These are phyloP conservation scores for Ophiostoma montium DNA, from an alignment of 2,329 filamentous ascomycete genomes.

Conservation along the genomic window DNA sequence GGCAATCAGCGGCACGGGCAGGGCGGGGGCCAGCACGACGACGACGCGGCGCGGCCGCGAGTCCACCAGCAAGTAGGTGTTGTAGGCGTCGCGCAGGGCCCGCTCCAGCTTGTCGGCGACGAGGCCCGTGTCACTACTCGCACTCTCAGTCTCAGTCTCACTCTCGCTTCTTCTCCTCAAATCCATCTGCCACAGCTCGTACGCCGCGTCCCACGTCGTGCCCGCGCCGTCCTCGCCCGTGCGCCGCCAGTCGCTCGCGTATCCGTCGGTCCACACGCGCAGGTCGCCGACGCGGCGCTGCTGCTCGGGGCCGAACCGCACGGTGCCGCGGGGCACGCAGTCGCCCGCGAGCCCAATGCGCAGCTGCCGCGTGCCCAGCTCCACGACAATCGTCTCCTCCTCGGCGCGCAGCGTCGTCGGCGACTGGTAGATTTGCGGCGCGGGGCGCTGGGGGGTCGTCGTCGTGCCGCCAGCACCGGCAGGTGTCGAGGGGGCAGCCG, in stretches of 20 bases:
- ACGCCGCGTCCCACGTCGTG: constrained; percentile 46
- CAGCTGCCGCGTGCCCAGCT: constrained; percentile 67
- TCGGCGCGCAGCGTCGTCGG: constrained; percentile 53
- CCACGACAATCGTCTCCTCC: constrained; percentile 73
- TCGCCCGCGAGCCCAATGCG: constrained; percentile 81
- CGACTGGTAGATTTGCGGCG: constrained; percentile 42
- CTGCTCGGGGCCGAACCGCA: constrained; percentile 61
- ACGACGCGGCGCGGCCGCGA: constrained; percentile 61
- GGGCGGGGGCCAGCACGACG: constrained; percentile 45
- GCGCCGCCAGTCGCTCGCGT: constrained; percentile 33
- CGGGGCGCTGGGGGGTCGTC: no score
- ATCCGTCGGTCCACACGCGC: constrained; percentile 49
- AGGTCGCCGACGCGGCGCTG: constrained; percentile 72
- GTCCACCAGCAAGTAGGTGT: constrained; percentile 52
- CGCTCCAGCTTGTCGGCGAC: constrained; percentile 80
- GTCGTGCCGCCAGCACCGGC: constrained; percentile 15
- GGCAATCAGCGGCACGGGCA: constrained; percentile 22
- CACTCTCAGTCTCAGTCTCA: no score
- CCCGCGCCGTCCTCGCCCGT: constrained; percentile 11
- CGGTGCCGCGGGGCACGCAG: constrained; percentile 53
- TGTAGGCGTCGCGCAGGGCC: constrained; percentile 53
- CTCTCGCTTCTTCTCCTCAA: constrained; percentile 49
- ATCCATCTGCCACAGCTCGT: constrained; percentile 70
- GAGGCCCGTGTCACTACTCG: constrained; percentile 69
- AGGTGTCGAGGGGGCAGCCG: constrained; percentile 12